Evolutionary conservation across 352 stramenopile species (phyloP).

Genomic region (Globisporangium viniferum): DNA sequence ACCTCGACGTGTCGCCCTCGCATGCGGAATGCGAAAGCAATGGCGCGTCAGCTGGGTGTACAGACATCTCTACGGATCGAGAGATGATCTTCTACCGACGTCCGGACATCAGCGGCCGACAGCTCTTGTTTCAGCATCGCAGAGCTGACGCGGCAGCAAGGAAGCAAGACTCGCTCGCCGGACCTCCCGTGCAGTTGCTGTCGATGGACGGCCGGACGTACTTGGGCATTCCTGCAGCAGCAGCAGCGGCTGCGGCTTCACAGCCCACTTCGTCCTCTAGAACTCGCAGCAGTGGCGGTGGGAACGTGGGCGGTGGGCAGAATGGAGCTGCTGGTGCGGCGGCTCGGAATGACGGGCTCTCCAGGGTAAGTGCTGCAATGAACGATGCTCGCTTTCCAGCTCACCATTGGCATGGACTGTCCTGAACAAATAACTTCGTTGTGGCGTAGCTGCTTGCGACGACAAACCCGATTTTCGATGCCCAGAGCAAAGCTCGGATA

Average conservation of each 20-base stretch:
- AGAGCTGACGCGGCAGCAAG: not conserved
- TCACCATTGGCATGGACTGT: not conserved
- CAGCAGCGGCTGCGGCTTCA: not conserved
- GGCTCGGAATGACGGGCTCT: constrained; percentile 12
- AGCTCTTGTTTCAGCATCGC: constrained; percentile 18
- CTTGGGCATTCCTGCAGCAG: constrained; percentile 32
- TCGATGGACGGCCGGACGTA: constrained; percentile 37
- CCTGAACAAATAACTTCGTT: not conserved
- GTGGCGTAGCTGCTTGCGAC: constrained; percentile 37
- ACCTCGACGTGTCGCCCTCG: constrained; percentile 19
- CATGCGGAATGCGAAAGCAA: not conserved
- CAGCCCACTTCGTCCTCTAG: not conserved
- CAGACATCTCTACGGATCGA: constrained; percentile 11
- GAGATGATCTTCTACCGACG: constrained; percentile 47
- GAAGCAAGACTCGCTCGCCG: not conserved
- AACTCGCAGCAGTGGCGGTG: not conserved
- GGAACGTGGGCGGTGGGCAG: not conserved
- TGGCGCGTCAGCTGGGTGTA: not conserved
- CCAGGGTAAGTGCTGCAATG: constrained; percentile 16
- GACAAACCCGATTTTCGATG: constrained; percentile 32
- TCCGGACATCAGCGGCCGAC: constrained; percentile 39
- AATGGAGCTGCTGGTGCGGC: not conserved
- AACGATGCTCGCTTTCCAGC: not conserved
- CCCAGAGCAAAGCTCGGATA: constrained; percentile 28
- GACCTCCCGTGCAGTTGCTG: constrained; percentile 46